Percentiles rank a stretch among this genome's conserved stretches.
phyloP scores from a whole-genome alignment of 495 filamentous ascomycete species.

The Pyrenopolyporus hunteri region DNA sequence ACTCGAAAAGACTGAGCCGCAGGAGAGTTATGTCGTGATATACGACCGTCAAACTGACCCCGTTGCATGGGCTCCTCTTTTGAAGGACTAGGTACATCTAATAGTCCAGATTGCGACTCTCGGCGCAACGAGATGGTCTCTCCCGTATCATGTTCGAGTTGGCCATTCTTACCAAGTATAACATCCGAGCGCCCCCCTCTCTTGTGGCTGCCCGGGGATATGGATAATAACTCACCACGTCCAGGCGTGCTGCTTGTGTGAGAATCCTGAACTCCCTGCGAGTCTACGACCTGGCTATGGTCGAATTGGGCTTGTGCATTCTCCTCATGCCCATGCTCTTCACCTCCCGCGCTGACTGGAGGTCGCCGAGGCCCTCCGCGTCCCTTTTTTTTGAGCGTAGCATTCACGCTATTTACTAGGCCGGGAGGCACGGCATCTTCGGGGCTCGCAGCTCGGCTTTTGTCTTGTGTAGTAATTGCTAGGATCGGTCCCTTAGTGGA shows the following conservation, averaged over 20 bases:
- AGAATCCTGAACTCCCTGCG: neutral
- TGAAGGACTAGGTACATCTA: neutral
- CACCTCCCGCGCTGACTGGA: too few species aligned
- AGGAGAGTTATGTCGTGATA: neutral
- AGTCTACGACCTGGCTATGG: neutral
- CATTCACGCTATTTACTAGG: conserved; percentile 32
- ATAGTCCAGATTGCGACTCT: neutral
- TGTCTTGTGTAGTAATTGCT: neutral
- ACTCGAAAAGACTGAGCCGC: neutral
- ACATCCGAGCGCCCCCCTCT: neutral
- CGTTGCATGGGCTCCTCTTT: neutral
- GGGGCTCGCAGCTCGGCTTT: conserved; percentile 1
- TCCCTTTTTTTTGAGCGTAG: conserved; percentile 13
- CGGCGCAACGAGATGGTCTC: conserved; percentile 3
- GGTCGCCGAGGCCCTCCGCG: neutral
- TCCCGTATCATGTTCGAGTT: neutral
- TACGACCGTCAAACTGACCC: neutral
- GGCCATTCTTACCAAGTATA: neutral
- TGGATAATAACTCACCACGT: neutral
- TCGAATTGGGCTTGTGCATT: neutral
- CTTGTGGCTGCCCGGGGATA: neutral
- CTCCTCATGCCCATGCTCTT: too few species aligned
- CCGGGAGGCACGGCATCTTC: conserved; percentile 27
- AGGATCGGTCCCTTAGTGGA: neutral
- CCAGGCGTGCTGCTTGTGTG: neutral